Evolutionary conservation across 164 flowering plant genomes (phyloP).

Genomic region (Paratinospora sagittata): DNA sequence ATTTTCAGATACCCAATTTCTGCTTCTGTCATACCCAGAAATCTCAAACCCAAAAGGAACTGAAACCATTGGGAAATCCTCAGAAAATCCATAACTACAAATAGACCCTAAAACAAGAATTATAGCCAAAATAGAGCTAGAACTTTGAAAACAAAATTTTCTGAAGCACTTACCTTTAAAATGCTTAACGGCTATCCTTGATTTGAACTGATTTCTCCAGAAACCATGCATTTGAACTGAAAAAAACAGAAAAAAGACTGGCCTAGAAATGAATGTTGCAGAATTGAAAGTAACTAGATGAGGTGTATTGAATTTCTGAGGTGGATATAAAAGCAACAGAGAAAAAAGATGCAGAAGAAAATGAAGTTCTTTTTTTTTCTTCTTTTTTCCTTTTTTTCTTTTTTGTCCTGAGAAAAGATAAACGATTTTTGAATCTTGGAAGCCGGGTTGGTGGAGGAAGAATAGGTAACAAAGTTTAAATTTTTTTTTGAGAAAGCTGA

Average conservation of each 20-base stretch:
- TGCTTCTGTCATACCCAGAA: slow-evolving; percentile 30
- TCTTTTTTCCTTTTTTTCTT: background rate
- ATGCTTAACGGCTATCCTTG: slow-evolving; percentile 18
- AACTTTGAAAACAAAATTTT: slow-evolving; percentile 12
- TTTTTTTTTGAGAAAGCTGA: slow-evolving; percentile 9
- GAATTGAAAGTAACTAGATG: slow-evolving; percentile 6
- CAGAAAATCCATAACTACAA: slow-evolving; percentile 24
- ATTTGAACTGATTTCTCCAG: slow-evolving; percentile 15
- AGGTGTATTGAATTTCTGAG: slow-evolving; percentile 3
- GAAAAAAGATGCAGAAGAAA: background rate
- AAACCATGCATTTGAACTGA: slow-evolving; percentile 22
- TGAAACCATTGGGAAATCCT: slow-evolving; percentile 28
- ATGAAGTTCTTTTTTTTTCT: slow-evolving; percentile 3
- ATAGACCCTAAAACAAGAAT: slow-evolving; percentile 24
- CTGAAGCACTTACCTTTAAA: slow-evolving; percentile 24
- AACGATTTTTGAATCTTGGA: slow-evolving; percentile 14
- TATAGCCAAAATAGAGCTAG: slow-evolving; percentile 17
- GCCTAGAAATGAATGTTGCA: background rate
- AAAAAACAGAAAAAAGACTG: background rate
- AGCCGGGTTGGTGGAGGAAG: slow-evolving; percentile 12
- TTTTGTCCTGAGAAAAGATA: background rate
- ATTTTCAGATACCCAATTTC: slow-evolving; percentile 44
- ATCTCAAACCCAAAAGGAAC: slow-evolving; percentile 38
- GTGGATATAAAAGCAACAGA: slow-evolving; percentile 2
- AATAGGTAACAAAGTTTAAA: slow-evolving; percentile 15